Percentiles rank a stretch among this genome's conserved stretches.
phyloP scores from a whole-genome alignment of 345 rosid species.

The Bruguiera parviflora region DNA sequence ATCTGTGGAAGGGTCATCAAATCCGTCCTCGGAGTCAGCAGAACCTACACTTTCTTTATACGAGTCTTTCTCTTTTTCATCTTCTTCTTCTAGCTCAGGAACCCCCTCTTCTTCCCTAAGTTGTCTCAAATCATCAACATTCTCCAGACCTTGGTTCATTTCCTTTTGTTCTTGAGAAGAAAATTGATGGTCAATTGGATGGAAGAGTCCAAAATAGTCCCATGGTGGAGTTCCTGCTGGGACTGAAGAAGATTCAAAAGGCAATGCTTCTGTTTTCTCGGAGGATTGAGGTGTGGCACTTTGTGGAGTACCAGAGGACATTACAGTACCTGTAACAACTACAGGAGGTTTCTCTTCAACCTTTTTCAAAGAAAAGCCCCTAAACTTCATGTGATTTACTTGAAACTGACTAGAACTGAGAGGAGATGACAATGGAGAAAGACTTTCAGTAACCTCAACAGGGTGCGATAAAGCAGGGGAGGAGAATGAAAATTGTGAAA shows the following conservation, averaged over 20 bases:
- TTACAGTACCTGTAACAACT: slow-evolving; percentile 41
- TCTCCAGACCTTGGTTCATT: slow-evolving; percentile 31
- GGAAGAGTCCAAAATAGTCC: slow-evolving; percentile 80
- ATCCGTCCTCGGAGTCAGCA: slow-evolving; percentile 65
- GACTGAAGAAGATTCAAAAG: slow-evolving; percentile 46
- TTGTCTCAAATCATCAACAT: slow-evolving; percentile 45
- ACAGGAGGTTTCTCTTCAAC: slow-evolving; percentile 74
- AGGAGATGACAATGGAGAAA: slow-evolving; percentile 65
- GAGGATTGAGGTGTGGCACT: slow-evolving; percentile 36
- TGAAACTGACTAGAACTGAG: slow-evolving; percentile 49
- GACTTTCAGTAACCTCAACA: slow-evolving; percentile 39
- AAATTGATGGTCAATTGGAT: slow-evolving; percentile 57
- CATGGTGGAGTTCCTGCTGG: slow-evolving; percentile 63
- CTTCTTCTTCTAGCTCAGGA: slow-evolving; percentile 64
- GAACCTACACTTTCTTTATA: slow-evolving; percentile 56
- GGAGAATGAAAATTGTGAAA: slow-evolving; percentile 56
- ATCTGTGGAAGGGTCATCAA: slow-evolving; percentile 61
- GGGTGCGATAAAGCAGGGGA: slow-evolving; percentile 59
- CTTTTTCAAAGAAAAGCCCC: slow-evolving; percentile 50
- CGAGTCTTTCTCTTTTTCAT: slow-evolving; percentile 56
- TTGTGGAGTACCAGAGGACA: slow-evolving; percentile 51
- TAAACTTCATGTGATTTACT: slow-evolving; percentile 64
- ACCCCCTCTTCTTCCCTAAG: slow-evolving; percentile 56
- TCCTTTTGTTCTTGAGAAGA: slow-evolving; percentile 52
- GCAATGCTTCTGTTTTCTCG: slow-evolving; percentile 44